Evolutionary conservation across 768 basidiomycete genomes (phyloP), one percentile per base, ranked within the genome.

Genomic region (Rickenella mellea): DNA sequence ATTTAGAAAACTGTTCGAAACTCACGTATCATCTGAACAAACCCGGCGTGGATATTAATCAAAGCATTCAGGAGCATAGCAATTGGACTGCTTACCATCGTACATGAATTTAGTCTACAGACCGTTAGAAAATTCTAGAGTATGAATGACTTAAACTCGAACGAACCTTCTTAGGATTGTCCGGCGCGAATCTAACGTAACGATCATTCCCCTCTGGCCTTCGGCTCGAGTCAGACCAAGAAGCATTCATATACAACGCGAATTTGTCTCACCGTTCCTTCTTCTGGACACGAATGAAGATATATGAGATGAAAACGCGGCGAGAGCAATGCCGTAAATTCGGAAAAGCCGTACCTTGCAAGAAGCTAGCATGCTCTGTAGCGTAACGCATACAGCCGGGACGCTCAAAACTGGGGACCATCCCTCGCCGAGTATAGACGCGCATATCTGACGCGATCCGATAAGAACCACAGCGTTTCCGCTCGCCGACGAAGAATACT

Each of bases 281-380:
- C 15, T 40, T 15, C 40, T 45, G 40, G 44, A 17, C 22, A 20
- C 31, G 40, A 29, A 27, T 32, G 24, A 12, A 24, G 25, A 43
- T 39, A 22, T 19, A 14, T 10, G 7, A 21, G 11, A 27, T 3
- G 41, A 27, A 10, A 31, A 27, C 26, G 21, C 27, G 33, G 33
- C 10, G 19, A 36, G 33, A 36, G 11, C 24, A 36, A 22, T 11
- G 10, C 24, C 7, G 5, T 7, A 36, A 22, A 10, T 20, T 31
- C 11, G 24, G 32, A 31, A 14, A 45, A 49, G 35, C 48, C 62
- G 15, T 28, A 84, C 88, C 78, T 87, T 92, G 76, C 85, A 89
- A 6, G 84, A 88, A 19, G 87, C 90, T 44, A 93, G 71, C 90
- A 93, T 93, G 53, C 84, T 87, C 64, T 92, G 90, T 36, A 93